phyloP scores from a whole-genome alignment of 768 basidiomycete genomes.

The Trametes coccinea region DNA sequence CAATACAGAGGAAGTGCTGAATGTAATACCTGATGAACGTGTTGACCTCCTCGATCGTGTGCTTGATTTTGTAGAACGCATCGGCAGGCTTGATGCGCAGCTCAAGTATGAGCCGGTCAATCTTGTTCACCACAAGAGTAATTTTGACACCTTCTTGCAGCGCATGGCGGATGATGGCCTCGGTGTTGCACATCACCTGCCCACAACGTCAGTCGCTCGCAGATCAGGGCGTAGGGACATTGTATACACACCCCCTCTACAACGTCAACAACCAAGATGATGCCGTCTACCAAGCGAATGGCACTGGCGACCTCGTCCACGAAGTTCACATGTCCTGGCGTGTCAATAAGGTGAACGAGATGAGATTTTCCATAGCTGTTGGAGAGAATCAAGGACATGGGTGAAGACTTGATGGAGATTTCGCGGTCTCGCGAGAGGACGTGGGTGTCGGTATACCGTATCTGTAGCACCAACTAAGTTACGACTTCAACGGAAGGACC shows the following conservation, averaged over 20 bases:
- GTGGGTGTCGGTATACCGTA: conserved; percentile 96
- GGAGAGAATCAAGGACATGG: conserved; percentile 89
- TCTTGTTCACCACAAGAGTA: conserved; percentile 94
- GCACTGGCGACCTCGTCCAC: conserved; percentile 95
- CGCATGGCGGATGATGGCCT: conserved; percentile 85
- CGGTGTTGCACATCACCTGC: conserved; percentile 91
- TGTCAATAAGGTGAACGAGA: conserved; percentile 92
- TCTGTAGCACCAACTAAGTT: conserved; percentile 42
- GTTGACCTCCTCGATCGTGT: conserved; percentile 98
- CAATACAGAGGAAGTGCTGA: not conserved
- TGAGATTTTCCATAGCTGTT: conserved; percentile 91
- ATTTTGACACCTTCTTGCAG: conserved; percentile 88
- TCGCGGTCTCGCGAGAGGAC: conserved; percentile 82
- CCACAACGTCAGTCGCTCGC: not conserved
- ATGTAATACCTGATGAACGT: conserved; percentile 81
- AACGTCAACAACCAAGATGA: conserved; percentile 94
- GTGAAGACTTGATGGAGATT: conserved; percentile 95
- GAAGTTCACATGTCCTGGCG: conserved; percentile 98
- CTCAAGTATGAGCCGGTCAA: conserved; percentile 96
- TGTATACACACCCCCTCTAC: conserved; percentile 82
- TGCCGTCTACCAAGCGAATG: conserved; percentile 86
- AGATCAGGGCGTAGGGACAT: too few relatives aligned
- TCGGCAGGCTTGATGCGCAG: conserved; percentile 93
- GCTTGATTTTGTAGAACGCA: conserved; percentile 98
- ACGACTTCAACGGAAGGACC: conserved; percentile 13